Evolutionary conservation across 306 rosid species (phyloP), one percentile per base, ranked within the genome.

Genomic region (cucumber (Cucumis sativus)): DNA sequence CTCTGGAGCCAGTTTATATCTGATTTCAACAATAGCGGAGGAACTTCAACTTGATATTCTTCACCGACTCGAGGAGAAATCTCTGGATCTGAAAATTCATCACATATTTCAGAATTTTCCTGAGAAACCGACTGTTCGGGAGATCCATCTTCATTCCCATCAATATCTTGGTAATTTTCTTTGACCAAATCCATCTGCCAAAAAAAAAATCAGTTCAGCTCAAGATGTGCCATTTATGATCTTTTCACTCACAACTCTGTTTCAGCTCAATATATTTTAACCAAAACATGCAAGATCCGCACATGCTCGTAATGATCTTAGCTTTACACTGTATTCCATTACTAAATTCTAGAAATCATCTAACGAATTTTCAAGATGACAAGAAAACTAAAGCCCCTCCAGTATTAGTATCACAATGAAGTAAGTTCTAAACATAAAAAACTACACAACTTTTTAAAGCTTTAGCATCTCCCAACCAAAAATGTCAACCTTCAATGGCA

Each of bases 11-110:
- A 14, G 58, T 70, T 45, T 14, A 3, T 21, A 40, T 89, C 88
- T 62, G 84, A 77, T 54, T 80, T 77, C 77, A 86, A 62, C 30
- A 86, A 76, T 55, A 84, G 79, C 62, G 79, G 72, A 18, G 97
- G 91, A 80, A 90, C 70, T 76, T 90, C 90, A 79, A 77, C 96
- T 79, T 95, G 98, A 85, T 83, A 88, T 65, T 89, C 80, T 54
- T 85, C 83, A 39, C 97, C 98, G 43, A 90, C 93, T 71, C 97
- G 83, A 83, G 96, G 97, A 83, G 76, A 84, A 80, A 86, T 79
- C 25, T 89, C 93, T 0, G 91, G 90, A 37, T 90, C 96, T 45
- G 86, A 89, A 79, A 80, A 86, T 60, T 84, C 81, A 84, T 86
- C 84, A 72, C 61, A 90, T 69, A 8, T 74, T 79, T 80, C 86